phyloP scores from a whole-genome alignment of 768 basidiomycete genomes.

The Tubosaeta sp. region DNA sequence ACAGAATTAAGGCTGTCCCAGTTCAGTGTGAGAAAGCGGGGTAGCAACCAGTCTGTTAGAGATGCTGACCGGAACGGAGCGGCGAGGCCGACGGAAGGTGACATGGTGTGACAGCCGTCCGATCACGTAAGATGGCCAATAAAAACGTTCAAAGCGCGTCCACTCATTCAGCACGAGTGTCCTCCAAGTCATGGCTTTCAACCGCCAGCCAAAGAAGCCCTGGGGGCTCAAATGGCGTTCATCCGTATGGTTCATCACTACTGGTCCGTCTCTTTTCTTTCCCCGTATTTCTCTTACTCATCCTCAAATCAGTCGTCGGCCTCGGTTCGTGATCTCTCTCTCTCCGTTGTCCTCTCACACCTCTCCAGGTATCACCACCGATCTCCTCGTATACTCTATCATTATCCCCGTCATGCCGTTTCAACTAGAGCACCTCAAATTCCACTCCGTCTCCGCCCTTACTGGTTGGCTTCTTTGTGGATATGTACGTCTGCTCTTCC shows the following conservation, averaged over 20 bases:
- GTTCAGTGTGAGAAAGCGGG: too few species aligned
- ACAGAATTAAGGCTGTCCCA: too few species aligned
- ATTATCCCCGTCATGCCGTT: slow-evolving; percentile 64
- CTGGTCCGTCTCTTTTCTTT: slow-evolving; percentile 27
- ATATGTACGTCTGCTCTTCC: slow-evolving; percentile 38
- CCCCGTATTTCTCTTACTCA: neutral
- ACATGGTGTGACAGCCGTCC: neutral
- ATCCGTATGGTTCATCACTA: slow-evolving; percentile 53
- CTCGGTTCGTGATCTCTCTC: slow-evolving; percentile 36
- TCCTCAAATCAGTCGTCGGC: slow-evolving; percentile 37
- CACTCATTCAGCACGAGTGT: neutral
- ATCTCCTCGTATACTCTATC: slow-evolving; percentile 57
- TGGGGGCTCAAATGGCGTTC: slow-evolving; percentile 54
- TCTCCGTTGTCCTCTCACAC: neutral
- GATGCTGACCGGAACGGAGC: too few species aligned
- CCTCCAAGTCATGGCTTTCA: slow-evolving; percentile 5
- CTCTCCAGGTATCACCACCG: slow-evolving; percentile 38
- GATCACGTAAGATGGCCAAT: slow-evolving; percentile 5
- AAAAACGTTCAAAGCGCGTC: slow-evolving; percentile 1
- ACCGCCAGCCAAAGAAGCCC: slow-evolving; percentile 25
- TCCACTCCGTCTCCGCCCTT: slow-evolving; percentile 42
- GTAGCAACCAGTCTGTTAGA: too few species aligned
- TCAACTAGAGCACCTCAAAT: slow-evolving; percentile 48
- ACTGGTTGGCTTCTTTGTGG: slow-evolving; percentile 61
- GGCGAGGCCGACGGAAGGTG: too few species aligned